Evolutionary conservation across 2,329 filamentous ascomycete species (phyloP).

Genomic region (Fusarium sp.): DNA sequence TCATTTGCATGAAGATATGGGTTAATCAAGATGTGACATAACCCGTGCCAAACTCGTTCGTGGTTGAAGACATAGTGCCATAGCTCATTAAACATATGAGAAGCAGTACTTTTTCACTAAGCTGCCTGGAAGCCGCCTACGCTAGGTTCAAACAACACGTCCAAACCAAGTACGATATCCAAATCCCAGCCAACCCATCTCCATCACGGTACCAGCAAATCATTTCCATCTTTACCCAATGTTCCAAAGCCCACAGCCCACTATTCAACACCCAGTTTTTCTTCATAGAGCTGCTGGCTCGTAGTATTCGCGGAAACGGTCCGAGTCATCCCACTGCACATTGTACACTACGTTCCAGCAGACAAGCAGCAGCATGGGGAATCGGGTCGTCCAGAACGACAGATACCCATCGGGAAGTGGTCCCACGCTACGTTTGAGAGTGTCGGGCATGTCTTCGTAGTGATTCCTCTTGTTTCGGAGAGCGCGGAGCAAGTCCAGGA

Average conservation of each 20-base stretch:
- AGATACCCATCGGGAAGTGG: slow-evolving; percentile 84
- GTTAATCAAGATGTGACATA: no score
- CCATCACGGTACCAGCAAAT: not conserved
- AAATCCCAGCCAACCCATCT: not conserved
- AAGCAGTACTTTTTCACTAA: not conserved
- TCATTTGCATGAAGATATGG: not conserved
- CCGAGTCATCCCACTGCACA: slow-evolving; percentile 70
- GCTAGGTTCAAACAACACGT: not conserved
- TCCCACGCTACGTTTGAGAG: slow-evolving; percentile 77
- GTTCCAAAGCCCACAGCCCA: not conserved
- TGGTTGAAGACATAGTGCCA: not conserved
- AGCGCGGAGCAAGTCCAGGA: slow-evolving; percentile 89
- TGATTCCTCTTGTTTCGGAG: slow-evolving; percentile 97
- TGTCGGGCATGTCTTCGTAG: slow-evolving; percentile 93
- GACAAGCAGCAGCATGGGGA: slow-evolving; percentile 81
- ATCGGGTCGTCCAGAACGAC: slow-evolving; percentile 83
- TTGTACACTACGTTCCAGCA: slow-evolving; percentile 82
- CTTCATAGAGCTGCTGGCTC: slow-evolving; percentile 55
- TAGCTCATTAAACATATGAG: not conserved
- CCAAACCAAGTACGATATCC: not conserved
- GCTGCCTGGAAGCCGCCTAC: not conserved
- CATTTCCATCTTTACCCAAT: not conserved
- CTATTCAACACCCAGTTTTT: not conserved
- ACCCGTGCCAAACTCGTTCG: not conserved
- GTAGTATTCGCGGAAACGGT: slow-evolving; percentile 81